Conservation (phyloP, 176 grass and related monocot genomes). For the Raddia distichophylla region DNA sequence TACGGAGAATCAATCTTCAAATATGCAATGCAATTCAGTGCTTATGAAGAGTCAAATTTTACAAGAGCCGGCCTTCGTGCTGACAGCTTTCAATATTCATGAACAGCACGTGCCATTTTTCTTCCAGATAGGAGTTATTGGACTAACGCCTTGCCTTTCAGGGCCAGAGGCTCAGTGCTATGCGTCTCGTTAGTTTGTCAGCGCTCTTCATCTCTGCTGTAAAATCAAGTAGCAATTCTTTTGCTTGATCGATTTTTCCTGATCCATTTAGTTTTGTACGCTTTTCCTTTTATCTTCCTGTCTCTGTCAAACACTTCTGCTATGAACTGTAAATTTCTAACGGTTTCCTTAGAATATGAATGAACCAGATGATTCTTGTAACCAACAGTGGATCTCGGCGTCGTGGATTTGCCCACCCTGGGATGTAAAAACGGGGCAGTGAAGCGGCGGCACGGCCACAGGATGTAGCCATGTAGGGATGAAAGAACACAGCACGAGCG, state of each 20-base stretch:
- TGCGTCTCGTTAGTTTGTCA: background rate
- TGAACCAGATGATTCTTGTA: no score
- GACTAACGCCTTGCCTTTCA: background rate
- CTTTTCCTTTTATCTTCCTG: no score
- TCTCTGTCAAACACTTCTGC: no score
- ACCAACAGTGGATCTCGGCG: no score
- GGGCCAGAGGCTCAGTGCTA: background rate
- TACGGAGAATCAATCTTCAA: background rate
- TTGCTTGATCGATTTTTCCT: background rate
- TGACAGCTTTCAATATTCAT: background rate
- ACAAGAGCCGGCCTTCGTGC: background rate
- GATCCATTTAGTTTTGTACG: no score
- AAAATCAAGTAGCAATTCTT: background rate
- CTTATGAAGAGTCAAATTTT: slow-evolving; percentile 8
- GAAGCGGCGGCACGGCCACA: background rate
- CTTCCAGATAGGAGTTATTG: background rate
- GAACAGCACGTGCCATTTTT: background rate
- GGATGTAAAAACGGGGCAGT: no score
- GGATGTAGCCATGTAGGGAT: no score
- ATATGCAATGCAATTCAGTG: slow-evolving; percentile 13
- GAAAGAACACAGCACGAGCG: no score
- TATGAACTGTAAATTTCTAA: no score
- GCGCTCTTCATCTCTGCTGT: background rate
- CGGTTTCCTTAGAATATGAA: no score
- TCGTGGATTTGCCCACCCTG: no score